These are phyloP conservation scores for Clonostachys solani DNA, from an alignment of 2,329 filamentous ascomycete genomes.

Conservation along the genomic window DNA sequence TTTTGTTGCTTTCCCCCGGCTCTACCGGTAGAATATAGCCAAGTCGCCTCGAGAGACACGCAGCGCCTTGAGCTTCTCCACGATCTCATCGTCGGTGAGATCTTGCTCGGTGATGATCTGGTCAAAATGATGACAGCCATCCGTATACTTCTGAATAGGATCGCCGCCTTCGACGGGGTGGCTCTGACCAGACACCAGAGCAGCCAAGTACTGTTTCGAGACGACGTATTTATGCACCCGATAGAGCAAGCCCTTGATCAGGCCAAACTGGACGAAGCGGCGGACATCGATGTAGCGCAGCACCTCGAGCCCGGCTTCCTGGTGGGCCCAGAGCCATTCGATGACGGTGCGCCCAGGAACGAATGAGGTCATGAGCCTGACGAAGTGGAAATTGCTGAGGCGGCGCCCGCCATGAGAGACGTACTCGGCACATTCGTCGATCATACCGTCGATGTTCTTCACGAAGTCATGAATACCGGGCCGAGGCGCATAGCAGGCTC, in stretches of 20 bases:
- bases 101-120: constrained; percentile 77
- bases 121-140: constrained; percentile 75
- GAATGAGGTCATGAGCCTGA: constrained; percentile 83
- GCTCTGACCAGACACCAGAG: constrained; percentile 49
- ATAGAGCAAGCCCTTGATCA: constrained; percentile 93
- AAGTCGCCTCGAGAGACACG: constrained; percentile 47
- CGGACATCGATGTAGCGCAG: constrained; percentile 80
- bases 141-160: constrained; percentile 62
- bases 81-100: constrained; percentile 64
- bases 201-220: constrained; percentile 56
- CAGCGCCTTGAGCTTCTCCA: constrained; percentile 61
- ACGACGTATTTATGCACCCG: constrained; percentile 89
- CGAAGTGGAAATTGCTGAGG: constrained; percentile 60
- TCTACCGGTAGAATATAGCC: constrained; percentile 47
- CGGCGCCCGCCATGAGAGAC: constrained; percentile 51
- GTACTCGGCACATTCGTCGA: constrained; percentile 85
- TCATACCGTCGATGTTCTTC: constrained; percentile 65
- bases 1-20: not conserved
- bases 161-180: constrained; percentile 33
- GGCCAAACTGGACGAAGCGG: constrained; percentile 88
- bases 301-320: constrained; percentile 58
- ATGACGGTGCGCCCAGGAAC: constrained; percentile 78
- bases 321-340: constrained; percentile 79
- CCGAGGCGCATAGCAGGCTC: constrained; percentile 81
- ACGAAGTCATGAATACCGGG: constrained; percentile 77